Conservation (phyloP, 2,329 filamentous ascomycete genomes). For the Colletotrichum viniferum region DNA sequence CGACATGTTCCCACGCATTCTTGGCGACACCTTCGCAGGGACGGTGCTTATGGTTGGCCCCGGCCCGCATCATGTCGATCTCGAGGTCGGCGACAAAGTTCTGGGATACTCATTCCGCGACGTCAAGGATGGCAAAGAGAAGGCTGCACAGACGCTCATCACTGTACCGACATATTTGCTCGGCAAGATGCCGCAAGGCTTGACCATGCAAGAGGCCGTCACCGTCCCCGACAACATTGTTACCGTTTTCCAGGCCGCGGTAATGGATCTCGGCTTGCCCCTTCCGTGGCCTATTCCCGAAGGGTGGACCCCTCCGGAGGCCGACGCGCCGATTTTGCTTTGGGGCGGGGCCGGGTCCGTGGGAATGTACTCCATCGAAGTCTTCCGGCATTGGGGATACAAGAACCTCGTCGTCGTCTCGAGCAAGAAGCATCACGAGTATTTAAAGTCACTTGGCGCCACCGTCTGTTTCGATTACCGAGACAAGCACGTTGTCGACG, state of each 20-base stretch:
- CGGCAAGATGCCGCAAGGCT: constrained; percentile 45
- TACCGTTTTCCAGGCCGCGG: constrained; percentile 61
- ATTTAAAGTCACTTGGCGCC: constrained; percentile 48
- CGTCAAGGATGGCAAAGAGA: constrained; percentile 47
- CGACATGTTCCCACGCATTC: constrained; percentile 48
- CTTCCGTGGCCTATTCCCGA: constrained; percentile 61
- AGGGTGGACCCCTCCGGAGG: constrained; percentile 38
- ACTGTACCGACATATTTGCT: constrained; percentile 56
- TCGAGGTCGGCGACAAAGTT: constrained; percentile 59
- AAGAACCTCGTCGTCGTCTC: constrained; percentile 52
- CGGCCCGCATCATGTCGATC: constrained; percentile 26
- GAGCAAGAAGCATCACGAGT: constrained; percentile 48
- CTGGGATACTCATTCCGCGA: constrained; percentile 57
- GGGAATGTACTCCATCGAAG: constrained; percentile 53
- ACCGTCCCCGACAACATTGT: constrained; percentile 63
- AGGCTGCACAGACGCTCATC: constrained; percentile 60
- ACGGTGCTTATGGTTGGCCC: constrained; percentile 55
- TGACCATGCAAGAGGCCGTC: constrained; percentile 50
- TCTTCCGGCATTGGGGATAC: constrained; percentile 58
- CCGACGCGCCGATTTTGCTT: constrained; percentile 46
- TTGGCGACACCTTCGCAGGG: constrained; percentile 58
- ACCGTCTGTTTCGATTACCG: constrained; percentile 52
- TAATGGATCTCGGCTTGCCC: constrained; percentile 52
- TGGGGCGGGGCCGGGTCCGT: constrained; percentile 60
- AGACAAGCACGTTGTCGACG: constrained; percentile 36